These are phyloP conservation scores for Meyerozyma smithsonii DNA, from an alignment of 1,139 yeast species.

Conservation along the genomic window DNA sequence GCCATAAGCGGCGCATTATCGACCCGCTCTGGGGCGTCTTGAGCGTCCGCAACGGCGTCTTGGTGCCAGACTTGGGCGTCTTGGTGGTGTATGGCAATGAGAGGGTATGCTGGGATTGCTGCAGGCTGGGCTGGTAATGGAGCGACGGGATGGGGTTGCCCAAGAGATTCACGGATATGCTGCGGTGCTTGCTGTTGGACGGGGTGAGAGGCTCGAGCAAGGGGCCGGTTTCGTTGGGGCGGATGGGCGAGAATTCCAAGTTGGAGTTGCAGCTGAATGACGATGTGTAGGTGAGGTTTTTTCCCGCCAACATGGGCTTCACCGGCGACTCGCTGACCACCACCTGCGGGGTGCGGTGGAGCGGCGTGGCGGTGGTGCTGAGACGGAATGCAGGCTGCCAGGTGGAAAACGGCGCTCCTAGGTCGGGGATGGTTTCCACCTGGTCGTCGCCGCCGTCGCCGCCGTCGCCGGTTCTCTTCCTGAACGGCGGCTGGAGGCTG, in stretches of 20 bases:
- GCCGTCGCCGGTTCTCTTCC: slow-evolving; percentile 1
- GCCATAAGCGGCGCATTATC: slow-evolving; percentile 49
- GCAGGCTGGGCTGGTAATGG: slow-evolving; percentile 10
- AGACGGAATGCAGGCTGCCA: slow-evolving; percentile 6
- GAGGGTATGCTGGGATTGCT: slow-evolving; percentile 3
- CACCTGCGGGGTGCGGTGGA: slow-evolving; percentile 21
- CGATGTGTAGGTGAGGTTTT: slow-evolving; percentile 44
- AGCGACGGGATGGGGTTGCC: slow-evolving; percentile 14
- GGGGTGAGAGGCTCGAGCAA: slow-evolving; percentile 56
- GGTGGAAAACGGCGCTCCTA: slow-evolving; percentile 29
- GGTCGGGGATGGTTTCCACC: slow-evolving; percentile 25
- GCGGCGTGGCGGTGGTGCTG: slow-evolving; percentile 2
- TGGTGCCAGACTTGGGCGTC: slow-evolving; percentile 30
- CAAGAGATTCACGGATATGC: slow-evolving; percentile 10
- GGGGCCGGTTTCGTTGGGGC: slow-evolving; percentile 58
- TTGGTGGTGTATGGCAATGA: slow-evolving; percentile 1
- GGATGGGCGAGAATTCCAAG: slow-evolving; percentile 57
- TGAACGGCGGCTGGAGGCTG: background rate
- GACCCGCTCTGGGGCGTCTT: slow-evolving; percentile 41
- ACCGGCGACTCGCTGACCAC: slow-evolving; percentile 32
- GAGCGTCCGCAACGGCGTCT: slow-evolving; percentile 38
- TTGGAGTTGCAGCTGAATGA: slow-evolving; percentile 65
- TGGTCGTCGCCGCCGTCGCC: slow-evolving; percentile 7
- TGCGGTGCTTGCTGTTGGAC: slow-evolving; percentile 23
- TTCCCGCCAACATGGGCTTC: slow-evolving; percentile 40